Percentiles rank a stretch among this genome's conserved stretches.
Conservation (phyloP, 176 grass and related monocot genomes). For the Panicum miliaceum region DNA sequence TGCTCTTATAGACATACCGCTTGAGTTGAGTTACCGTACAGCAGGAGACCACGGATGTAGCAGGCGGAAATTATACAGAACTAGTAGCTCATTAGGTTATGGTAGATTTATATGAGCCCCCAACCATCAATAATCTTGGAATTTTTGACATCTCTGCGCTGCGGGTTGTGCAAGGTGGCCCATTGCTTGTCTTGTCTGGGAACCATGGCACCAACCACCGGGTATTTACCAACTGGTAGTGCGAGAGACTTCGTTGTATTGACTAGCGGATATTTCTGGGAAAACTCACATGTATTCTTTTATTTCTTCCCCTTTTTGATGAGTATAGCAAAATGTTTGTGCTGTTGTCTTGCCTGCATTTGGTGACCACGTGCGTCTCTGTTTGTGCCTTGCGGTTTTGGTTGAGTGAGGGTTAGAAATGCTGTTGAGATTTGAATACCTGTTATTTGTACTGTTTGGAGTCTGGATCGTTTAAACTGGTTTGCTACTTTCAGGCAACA, state of each 20-base stretch:
- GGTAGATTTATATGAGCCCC: constrained; percentile 59
- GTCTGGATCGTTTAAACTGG: constrained; percentile 1
- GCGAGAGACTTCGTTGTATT: constrained; percentile 51
- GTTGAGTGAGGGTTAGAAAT: not conserved
- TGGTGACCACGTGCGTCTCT: not conserved
- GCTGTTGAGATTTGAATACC: not conserved
- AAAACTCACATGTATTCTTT: constrained; percentile 62
- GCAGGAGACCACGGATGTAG: constrained; percentile 52
- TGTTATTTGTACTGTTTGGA: not conserved
- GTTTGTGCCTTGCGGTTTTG: not conserved
- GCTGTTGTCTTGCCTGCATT: not conserved
- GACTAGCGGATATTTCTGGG: constrained; percentile 51
- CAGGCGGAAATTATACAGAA: constrained; percentile 62
- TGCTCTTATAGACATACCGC: constrained; percentile 46
- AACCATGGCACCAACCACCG: constrained; percentile 5
- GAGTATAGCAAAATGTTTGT: constrained; percentile 39
- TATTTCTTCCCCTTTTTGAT: constrained; percentile 45
- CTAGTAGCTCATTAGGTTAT: constrained; percentile 70
- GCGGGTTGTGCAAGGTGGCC: constrained; percentile 26
- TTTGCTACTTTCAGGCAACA: not conserved
- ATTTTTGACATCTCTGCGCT: constrained; percentile 37
- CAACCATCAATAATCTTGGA: constrained; percentile 53
- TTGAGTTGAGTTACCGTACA: constrained; percentile 63
- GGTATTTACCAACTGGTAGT: constrained; percentile 15
- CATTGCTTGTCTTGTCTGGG: constrained; percentile 31